A percentile compares a stretch with the other conserved stretches of the same genome.
Conservation (phyloP, 768 basidiomycete species). For the Suillus alpinus region DNA sequence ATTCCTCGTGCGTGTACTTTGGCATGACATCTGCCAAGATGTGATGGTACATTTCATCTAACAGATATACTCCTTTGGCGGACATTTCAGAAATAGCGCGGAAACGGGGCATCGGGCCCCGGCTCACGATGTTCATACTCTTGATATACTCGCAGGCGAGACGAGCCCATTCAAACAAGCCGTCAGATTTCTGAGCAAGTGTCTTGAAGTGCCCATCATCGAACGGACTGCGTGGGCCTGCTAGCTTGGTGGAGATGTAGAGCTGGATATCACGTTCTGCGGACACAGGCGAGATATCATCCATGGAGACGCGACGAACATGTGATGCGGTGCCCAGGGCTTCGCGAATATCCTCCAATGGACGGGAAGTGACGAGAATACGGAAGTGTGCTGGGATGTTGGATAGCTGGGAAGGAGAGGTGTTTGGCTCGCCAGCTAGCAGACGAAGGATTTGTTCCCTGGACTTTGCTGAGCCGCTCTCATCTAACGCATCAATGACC, state of each 20-base stretch:
- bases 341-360: slow-evolving; percentile 2
- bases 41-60: slow-evolving; percentile 3
- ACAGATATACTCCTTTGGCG: background rate
- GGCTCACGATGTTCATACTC: background rate
- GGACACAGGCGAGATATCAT: too few relatives aligned
- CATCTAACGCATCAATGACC: slow-evolving; percentile 25
- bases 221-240: background rate
- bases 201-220: background rate
- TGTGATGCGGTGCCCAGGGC: slow-evolving; percentile 5
- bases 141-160: slow-evolving; percentile 12
- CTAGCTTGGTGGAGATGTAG: slow-evolving; percentile 1
- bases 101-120: background rate
- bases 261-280: slow-evolving; percentile 1
- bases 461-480: slow-evolving; percentile 5
- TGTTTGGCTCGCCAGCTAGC: background rate
- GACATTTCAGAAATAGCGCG: background rate
- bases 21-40: slow-evolving; percentile 2
- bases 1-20: background rate
- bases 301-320: background rate
- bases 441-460: slow-evolving; percentile 13
- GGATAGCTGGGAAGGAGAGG: background rate
- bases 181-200: background rate
- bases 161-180: slow-evolving; percentile 9
- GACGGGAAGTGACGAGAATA: slow-evolving; percentile 17
- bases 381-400: slow-evolving; percentile 8